These are phyloP conservation scores for Penstemon newberryi DNA, from an alignment of 257 asterid species.

Conservation along the genomic window DNA sequence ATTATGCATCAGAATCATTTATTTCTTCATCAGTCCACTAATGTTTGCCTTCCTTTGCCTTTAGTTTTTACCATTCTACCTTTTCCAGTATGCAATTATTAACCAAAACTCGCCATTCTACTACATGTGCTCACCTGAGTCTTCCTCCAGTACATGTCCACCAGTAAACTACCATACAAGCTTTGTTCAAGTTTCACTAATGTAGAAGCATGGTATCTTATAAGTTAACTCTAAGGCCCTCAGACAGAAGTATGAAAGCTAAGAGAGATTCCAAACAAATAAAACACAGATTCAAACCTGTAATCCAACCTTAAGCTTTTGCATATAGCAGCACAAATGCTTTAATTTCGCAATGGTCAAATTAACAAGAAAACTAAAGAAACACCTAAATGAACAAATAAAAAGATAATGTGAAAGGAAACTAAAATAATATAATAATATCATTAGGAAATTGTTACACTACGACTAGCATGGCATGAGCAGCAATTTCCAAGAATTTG, in stretches of 20 bases:
- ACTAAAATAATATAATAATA: background rate
- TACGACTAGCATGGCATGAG: background rate
- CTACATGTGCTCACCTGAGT: background rate
- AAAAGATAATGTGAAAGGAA: background rate
- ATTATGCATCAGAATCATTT: background rate
- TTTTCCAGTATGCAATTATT: background rate
- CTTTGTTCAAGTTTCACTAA: background rate
- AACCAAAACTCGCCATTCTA: background rate
- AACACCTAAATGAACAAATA: background rate
- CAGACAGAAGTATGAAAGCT: too few relatives aligned
- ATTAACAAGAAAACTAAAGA: background rate
- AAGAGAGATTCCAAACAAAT: too few relatives aligned
- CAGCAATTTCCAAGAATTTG: background rate
- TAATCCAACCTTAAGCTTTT: too few relatives aligned
- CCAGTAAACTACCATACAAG: background rate
- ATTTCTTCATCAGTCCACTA: background rate
- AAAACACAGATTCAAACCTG: too few relatives aligned
- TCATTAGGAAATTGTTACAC: background rate
- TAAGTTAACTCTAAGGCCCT: constrained; percentile 5
- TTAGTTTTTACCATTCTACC: constrained; percentile 3
- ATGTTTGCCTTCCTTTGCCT: background rate
- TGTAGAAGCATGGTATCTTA: background rate
- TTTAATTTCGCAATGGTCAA: background rate
- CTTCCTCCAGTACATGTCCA: background rate
- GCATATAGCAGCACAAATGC: background rate